Conservation (phyloP, 208 protist species). For the Herpetomonas muscarum region DNA sequence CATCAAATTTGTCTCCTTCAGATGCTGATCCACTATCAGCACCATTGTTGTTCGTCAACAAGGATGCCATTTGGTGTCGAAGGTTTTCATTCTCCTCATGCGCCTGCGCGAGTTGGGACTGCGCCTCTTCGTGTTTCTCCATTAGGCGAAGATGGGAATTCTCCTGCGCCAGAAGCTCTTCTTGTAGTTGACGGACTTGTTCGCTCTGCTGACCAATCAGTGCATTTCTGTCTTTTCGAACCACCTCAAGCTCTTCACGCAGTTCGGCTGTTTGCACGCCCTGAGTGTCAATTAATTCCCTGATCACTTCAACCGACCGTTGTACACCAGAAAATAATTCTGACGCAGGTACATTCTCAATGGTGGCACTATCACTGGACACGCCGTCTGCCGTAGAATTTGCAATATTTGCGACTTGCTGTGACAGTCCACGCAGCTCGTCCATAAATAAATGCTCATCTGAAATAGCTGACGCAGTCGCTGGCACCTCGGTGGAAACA, state of each 20-base stretch:
- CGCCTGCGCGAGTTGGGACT: neutral
- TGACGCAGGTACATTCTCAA: too few species aligned
- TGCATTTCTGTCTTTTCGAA: slow-evolving; percentile 66
- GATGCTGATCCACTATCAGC: too few species aligned
- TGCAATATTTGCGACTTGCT: neutral
- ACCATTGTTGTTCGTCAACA: too few species aligned
- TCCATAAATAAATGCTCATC: too few species aligned
- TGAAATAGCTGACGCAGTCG: too few species aligned
- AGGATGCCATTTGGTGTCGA: too few species aligned
- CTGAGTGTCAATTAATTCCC: neutral
- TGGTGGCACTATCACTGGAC: too few species aligned
- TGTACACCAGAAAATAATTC: neutral
- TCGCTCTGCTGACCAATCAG: slow-evolving; percentile 56
- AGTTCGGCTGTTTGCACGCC: slow-evolving; percentile 25
- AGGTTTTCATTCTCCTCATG: neutral
- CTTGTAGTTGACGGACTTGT: slow-evolving; percentile 32
- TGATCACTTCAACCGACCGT: slow-evolving; percentile 2
- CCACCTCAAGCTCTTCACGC: slow-evolving; percentile 53
- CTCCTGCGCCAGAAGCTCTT: slow-evolving; percentile 37
- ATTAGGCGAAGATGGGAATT: slow-evolving; percentile 12
- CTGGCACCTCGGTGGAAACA: too few species aligned
- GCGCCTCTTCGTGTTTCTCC: neutral
- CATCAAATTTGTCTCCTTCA: too few species aligned
- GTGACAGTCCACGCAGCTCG: too few species aligned
- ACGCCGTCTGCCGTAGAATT: neutral